Percentiles rank a stretch among this genome's conserved stretches.
phyloP scores from a whole-genome alignment of 2,329 filamentous ascomycete species.

The Fusarium cyanostomum region DNA sequence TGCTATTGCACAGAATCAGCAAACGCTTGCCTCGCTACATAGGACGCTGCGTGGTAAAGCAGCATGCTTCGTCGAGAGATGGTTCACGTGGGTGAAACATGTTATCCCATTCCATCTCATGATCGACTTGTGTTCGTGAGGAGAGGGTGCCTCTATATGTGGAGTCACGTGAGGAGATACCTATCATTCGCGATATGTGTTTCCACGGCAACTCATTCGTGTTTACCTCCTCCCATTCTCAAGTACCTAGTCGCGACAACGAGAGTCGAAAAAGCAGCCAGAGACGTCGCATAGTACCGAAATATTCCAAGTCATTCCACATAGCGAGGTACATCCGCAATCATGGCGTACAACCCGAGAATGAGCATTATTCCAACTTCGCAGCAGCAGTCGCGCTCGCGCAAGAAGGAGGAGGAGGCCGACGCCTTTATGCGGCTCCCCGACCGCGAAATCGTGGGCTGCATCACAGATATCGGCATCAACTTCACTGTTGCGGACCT shows the following conservation, averaged over 20 bases:
- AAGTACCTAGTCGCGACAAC: slow-evolving; percentile 19
- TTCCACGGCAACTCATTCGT: slow-evolving; percentile 39
- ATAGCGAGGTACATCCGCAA: slow-evolving; percentile 25
- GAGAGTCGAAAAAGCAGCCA: slow-evolving; percentile 7
- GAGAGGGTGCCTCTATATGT: neutral
- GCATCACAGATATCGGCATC: slow-evolving; percentile 96
- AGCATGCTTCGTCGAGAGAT: neutral
- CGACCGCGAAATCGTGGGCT: slow-evolving; percentile 88
- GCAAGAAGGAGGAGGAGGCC: slow-evolving; percentile 68
- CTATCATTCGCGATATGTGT: slow-evolving; percentile 10
- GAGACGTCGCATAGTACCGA: slow-evolving; percentile 2
- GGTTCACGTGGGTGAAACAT: neutral
- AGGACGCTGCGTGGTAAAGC: too few relatives aligned
- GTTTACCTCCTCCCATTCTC: slow-evolving; percentile 34
- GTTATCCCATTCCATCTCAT: neutral
- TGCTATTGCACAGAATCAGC: neutral
- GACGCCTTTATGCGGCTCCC: slow-evolving; percentile 69
- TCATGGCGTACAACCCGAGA: slow-evolving; percentile 67
- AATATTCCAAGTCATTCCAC: neutral
- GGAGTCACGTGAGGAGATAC: slow-evolving; percentile 28
- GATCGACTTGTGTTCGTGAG: neutral
- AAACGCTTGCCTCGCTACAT: neutral
- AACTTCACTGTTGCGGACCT: slow-evolving; percentile 87
- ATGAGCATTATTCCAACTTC: slow-evolving; percentile 68
- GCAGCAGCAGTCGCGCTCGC: slow-evolving; percentile 61